phyloP scores from a whole-genome alignment of 75 land plant species.

The Selaginella moellendorffii region DNA sequence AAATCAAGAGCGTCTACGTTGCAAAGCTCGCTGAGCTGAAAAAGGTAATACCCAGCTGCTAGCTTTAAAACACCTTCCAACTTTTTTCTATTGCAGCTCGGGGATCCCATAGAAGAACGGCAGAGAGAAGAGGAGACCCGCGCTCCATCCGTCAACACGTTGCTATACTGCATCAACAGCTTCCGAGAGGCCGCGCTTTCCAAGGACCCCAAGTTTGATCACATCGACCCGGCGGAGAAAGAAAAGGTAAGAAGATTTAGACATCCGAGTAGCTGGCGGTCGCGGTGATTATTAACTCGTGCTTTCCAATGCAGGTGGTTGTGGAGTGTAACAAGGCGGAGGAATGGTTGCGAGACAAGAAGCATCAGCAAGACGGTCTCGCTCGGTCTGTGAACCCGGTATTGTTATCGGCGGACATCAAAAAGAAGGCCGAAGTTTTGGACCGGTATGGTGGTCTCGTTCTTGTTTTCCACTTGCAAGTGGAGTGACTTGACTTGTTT shows the following conservation, averaged over 20 bases:
- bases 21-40: constrained; percentile 59
- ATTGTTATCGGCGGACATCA: constrained; percentile 50
- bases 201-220: constrained; percentile 39
- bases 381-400: constrained; percentile 60
- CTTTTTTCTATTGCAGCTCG: constrained; percentile 31
- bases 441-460: constrained; percentile 39
- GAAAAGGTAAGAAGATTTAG: constrained; percentile 25
- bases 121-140: constrained; percentile 63
- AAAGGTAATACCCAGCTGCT: constrained; percentile 27
- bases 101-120: constrained; percentile 72
- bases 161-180: constrained; percentile 63
- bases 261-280: background rate
- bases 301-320: constrained; percentile 33
- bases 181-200: constrained; percentile 64
- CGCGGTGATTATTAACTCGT: background rate
- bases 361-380: constrained; percentile 52
- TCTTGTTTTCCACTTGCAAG: background rate
- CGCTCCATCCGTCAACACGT: constrained; percentile 37
- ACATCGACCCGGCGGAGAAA: constrained; percentile 36
- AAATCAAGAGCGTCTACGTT: constrained; percentile 56
- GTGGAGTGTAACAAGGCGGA: constrained; percentile 71
- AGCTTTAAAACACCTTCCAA: background rate
- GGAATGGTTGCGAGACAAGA: constrained; percentile 69
- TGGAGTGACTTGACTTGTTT: background rate
- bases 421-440: constrained; percentile 56